Percentiles rank a stretch among this genome's conserved stretches.
phyloP scores from a whole-genome alignment of 1,284 basidiomycete genomes.

The Malassezia sympodialis region DNA sequence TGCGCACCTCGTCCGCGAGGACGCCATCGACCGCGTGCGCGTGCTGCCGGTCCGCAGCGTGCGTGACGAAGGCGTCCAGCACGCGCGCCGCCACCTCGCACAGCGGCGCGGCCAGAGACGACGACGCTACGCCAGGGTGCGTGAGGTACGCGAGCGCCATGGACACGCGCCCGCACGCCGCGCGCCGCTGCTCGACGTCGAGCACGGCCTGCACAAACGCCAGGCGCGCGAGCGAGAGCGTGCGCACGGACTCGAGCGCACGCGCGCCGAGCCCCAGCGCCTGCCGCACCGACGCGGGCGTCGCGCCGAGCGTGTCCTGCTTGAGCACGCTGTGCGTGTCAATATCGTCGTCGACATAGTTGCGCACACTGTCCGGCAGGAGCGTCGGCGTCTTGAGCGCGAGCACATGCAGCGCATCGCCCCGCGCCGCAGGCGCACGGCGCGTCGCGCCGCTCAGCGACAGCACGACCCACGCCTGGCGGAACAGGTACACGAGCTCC shows the following conservation, averaged over 20 bases:
- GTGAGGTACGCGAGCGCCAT: constrained; percentile 78
- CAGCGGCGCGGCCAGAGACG: constrained; percentile 61
- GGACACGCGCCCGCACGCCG: constrained; percentile 67
- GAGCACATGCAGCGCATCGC: constrained; percentile 59
- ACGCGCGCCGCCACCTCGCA: constrained; percentile 79
- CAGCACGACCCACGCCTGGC: constrained; percentile 89
- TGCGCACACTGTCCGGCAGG: constrained; percentile 69
- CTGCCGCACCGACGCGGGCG: constrained; percentile 33
- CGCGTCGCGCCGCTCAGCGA: constrained; percentile 56
- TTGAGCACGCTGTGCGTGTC: constrained; percentile 82
- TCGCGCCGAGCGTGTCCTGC: constrained; percentile 48
- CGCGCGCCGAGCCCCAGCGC: constrained; percentile 55
- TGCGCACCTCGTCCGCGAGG: constrained; percentile 65
- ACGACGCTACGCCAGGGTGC: constrained; percentile 73
- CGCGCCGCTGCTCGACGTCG: constrained; percentile 78
- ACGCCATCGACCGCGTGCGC: constrained; percentile 67
- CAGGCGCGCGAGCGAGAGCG: constrained; percentile 63
- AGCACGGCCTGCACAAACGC: constrained; percentile 79
- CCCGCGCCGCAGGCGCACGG: constrained; percentile 44
- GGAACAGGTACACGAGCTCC: constrained; percentile 70
- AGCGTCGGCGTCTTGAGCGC: constrained; percentile 77
- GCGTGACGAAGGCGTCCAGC: constrained; percentile 37
- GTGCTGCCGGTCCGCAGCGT: constrained; percentile 56
- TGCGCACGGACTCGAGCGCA: constrained; percentile 65
- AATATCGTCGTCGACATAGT: constrained; percentile 76